Base-by-base conservation (phyloP, 1,284 basidiomycete species). In the Rhodofomes roseus region DNA sequence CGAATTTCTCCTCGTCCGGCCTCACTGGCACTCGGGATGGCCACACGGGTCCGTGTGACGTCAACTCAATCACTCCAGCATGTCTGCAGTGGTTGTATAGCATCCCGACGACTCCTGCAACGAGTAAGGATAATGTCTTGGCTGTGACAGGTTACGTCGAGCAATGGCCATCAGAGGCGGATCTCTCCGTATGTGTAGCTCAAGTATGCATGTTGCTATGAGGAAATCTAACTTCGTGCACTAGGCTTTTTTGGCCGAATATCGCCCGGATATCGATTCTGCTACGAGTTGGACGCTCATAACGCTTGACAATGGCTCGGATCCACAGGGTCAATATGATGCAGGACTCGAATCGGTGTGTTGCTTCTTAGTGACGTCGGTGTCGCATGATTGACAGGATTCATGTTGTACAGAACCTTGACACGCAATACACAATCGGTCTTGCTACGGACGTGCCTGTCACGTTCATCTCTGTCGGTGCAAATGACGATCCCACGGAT, bases 341-440 rank as follows among this genome's bases (percentile, higher is more conserved):
- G 59, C 65, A 1, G 65, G 63, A 23, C 29, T 58, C 20, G 66
- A 68, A 51, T 63, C 66, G 36, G 66, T 67, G 55, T 12, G 64
- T 1, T 1, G 14, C 16, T 6, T 29, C n/a, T 12, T 5, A 8
- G 39, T 22, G 9, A 7, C 39, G 39, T 36, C 23, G 8, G 6
- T 44, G 27, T 29, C n/a, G 29, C 12, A n/a, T n/a, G n/a, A n/a
- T 1, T 31, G 12, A 14, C n/a, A 4, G 7, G 8, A 8, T 52
- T 2, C 27, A 7, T 2, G 8, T 1, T 14, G 20, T 6, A 41
- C n/a, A 48, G 48, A 83, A 85, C 65, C 73, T 87, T 14, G 84
- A 87, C 63, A 81, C 85, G 39, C 83, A 89, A 73, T 86, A 86
- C 62, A 81, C 84, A 11, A 80, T 78, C 12, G 84, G 80, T 22